Evolutionary conservation across 345 rosid genomes (phyloP), one percentile per base, ranked within the genome.

Genomic region (Euphorbia tirucalli): DNA sequence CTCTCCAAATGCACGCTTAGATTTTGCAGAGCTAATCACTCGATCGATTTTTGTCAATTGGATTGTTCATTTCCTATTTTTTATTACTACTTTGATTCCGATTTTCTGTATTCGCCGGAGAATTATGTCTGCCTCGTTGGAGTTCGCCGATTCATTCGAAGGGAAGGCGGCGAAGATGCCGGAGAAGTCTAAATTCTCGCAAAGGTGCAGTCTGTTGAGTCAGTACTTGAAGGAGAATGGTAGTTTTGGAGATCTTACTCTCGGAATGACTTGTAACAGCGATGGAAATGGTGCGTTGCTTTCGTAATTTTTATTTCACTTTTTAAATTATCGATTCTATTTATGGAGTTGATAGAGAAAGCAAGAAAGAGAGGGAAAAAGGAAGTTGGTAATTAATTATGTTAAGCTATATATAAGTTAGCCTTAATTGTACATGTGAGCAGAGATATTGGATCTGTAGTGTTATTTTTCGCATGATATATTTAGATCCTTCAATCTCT

Each of bases 151-250:
- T 49, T 68, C 63, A 31, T 32, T 69, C 35, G 80, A 55, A 5
- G 70, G 61, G 73, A 84, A 74, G 57, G 44, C 73, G 59, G 72
- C 35, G 31, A 78, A 19, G 77, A 78, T 74, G 15, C 58, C 80
- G 31, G 86, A 78, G 57, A 88, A 83, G 71, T 62, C 85, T 0
- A 85, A 89, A 78, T 90, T 91, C 83, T 83, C 88, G 0, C 89
- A 76, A 75, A 92, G 81, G 13, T 94, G 93, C 77, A 87, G 75
- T 67, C 59, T 87, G 68, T 72, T 94, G 80, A 87, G 95, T 75
- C 97, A 84, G 80, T 92, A 87, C 82, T 70, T 94, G 60, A 94
- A 87, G 73, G 93, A 86, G 87, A 86, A 77, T 55, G 88, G 93
- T 35, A 76, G 87, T 65, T 83, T 88, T 46, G 92, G 91, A 79